phyloP scores from a whole-genome alignment of 352 stramenopile species.

The Elongisporangium undulatum region DNA sequence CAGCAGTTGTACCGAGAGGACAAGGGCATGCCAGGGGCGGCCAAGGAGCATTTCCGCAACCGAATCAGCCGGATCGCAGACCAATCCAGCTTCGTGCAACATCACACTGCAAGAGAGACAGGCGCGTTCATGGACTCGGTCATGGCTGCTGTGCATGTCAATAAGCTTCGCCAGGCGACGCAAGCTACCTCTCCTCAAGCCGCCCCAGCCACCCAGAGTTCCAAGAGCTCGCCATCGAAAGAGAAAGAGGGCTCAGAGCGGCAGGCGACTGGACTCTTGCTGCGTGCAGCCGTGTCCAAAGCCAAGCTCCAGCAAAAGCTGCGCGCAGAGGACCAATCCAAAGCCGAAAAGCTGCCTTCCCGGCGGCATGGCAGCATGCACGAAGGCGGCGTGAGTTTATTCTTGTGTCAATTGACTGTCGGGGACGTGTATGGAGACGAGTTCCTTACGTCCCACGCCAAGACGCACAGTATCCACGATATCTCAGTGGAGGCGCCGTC shows the following conservation, averaged over 20 bases:
- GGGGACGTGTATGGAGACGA: slow-evolving; percentile 60
- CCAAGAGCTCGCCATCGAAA: background rate
- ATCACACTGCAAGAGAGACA: slow-evolving; percentile 6
- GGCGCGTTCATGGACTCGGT: slow-evolving; percentile 44
- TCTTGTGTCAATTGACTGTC: slow-evolving; percentile 32
- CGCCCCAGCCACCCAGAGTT: slow-evolving; percentile 1
- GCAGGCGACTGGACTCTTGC: background rate
- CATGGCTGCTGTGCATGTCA: slow-evolving; percentile 33
- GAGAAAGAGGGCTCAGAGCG: background rate
- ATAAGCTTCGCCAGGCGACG: slow-evolving; percentile 11
- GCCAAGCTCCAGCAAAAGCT: slow-evolving; percentile 11
- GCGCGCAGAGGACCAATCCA: slow-evolving; percentile 1
- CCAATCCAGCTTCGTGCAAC: slow-evolving; percentile 5
- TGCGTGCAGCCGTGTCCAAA: slow-evolving; percentile 6
- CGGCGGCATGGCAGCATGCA: background rate
- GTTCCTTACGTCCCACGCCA: slow-evolving; percentile 20
- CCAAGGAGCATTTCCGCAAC: background rate
- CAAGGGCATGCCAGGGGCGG: background rate
- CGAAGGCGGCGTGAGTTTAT: slow-evolving; percentile 5
- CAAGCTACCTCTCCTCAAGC: background rate
- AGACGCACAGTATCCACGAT: slow-evolving; percentile 31
- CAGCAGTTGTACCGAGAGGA: slow-evolving; percentile 38
- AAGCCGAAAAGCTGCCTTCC: background rate
- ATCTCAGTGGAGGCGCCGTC: slow-evolving; percentile 26
- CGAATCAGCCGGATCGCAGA: slow-evolving; percentile 20